Base-by-base conservation (phyloP, 306 rosid species). In the Trifolium dubium region DNA sequence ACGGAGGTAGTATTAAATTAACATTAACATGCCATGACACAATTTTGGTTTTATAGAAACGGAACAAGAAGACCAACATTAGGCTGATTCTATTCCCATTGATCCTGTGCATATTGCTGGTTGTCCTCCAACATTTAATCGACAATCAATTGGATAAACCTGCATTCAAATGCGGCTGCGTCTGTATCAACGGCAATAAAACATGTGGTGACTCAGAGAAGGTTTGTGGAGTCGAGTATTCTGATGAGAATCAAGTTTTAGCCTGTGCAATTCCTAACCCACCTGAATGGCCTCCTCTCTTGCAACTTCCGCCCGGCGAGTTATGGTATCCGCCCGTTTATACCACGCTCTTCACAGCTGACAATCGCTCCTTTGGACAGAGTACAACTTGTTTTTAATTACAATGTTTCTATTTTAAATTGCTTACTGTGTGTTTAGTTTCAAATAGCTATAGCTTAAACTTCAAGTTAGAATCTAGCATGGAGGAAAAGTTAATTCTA, bases 251-350 rank as follows among this genome's bases (percentile, higher is more conserved):
- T 44, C 96, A 90, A 78, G 87, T 69, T 11, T 12, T 13, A 1
- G 8, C 35, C 15, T 93, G 98, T 46, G 61, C 89, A 6, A 69
- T 86, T 75, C 79, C 60, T n/a, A 72, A 62, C 14, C 93, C 98
- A 29, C 85, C 86, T 1, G 81, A 88, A 72, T 93, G 97, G 97
- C 92, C 89, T 80, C 97, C 97, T 9, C 77, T 93, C 73, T 74
- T 93, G 68, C 93, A 91, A 72, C 49, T 93, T 65, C 35, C 37
- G 19, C 0, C 8, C 4, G 17, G 17, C 8, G 9, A 31, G 98
- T 93, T 6, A 3, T 30, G 41, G 65, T 14, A 6, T 63, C 60
- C 29, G 2, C 8, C 34, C 4, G 37, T 56, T 30, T 84, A 80
- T 15, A 88, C 90, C 39, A 10, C 83, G 56, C 89, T 93, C 67